Conservation (phyloP, 139 green algal genomes). For the Tetratostichococcus sp. region DNA sequence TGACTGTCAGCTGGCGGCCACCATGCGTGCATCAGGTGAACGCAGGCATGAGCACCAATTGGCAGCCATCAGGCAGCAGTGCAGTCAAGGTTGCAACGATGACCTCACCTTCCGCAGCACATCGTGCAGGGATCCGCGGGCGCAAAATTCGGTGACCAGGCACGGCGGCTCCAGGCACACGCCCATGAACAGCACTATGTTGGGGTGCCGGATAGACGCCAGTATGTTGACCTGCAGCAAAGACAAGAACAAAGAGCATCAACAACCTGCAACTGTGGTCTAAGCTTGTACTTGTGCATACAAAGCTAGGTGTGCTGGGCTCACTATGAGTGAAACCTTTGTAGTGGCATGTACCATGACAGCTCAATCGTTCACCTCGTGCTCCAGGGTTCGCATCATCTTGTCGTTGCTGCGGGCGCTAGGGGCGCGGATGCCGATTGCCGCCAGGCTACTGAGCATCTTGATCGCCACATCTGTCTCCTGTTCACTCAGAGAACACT, state of each 20-base stretch:
- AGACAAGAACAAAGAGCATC: not conserved
- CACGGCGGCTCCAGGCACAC: slow-evolving; percentile 40
- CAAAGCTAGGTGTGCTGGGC: too few species aligned
- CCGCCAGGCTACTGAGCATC: slow-evolving; percentile 7
- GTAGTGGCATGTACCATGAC: too few species aligned
- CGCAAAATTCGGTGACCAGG: slow-evolving; percentile 43
- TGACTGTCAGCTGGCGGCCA: too few species aligned
- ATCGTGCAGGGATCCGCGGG: slow-evolving; percentile 38
- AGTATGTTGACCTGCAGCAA: slow-evolving; percentile 43
- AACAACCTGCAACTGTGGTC: too few species aligned
- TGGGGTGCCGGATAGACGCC: slow-evolving; percentile 47
- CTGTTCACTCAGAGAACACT: not conserved
- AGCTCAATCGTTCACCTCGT: slow-evolving; percentile 8
- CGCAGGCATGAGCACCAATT: too few species aligned
- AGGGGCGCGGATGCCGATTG: not conserved
- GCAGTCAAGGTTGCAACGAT: too few species aligned
- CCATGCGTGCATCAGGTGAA: too few species aligned
- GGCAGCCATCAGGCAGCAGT: too few species aligned
- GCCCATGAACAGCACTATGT: slow-evolving; percentile 54
- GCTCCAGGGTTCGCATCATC: slow-evolving; percentile 16
- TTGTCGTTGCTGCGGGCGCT: not conserved
- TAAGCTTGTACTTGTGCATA: too few species aligned
- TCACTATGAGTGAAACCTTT: too few species aligned
- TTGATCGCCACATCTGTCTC: slow-evolving; percentile 35
- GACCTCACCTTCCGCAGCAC: slow-evolving; percentile 29